These are phyloP conservation scores for Antarctomyces pellizariae DNA, from an alignment of 495 filamentous ascomycete genomes.

Conservation along the genomic window DNA sequence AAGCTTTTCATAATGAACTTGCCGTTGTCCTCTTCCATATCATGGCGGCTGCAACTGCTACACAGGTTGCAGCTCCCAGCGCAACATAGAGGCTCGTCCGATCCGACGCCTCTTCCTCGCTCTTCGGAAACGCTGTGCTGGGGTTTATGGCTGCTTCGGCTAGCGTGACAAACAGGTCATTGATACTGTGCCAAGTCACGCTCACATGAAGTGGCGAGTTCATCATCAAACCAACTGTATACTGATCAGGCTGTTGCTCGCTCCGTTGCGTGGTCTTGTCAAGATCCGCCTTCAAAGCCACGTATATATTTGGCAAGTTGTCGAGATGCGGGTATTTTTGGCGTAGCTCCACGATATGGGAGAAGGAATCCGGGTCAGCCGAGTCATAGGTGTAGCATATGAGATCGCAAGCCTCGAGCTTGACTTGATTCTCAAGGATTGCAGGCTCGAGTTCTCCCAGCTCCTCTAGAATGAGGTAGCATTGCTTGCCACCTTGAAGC, in stretches of 20 bases:
- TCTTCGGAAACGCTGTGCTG: constrained; percentile 66
- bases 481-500: constrained; percentile 85
- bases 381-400: constrained; percentile 94
- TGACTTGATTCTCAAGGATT: constrained; percentile 73
- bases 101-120: constrained; percentile 60
- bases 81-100: constrained; percentile 69
- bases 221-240: constrained; percentile 60
- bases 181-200: constrained; percentile 73
- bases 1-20: no score
- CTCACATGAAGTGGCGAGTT: constrained; percentile 80
- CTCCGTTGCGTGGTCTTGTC: constrained; percentile 86
- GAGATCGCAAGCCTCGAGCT: constrained; percentile 82
- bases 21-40: constrained; percentile 33
- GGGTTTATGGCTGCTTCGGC: constrained; percentile 85
- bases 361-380: constrained; percentile 81
- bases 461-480: constrained; percentile 87
- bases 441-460: constrained; percentile 88
- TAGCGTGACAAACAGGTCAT: constrained; percentile 64
- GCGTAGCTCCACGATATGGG: constrained; percentile 66
- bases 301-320: constrained; percentile 69
- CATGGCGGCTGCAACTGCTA: constrained; percentile 57
- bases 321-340: constrained; percentile 59
- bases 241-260: constrained; percentile 81
- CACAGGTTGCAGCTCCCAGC: constrained; percentile 56
- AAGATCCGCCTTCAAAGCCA: constrained; percentile 77